Base-by-base conservation (phyloP, 2,329 filamentous ascomycete genomes). In the Fusarium foetens region DNA sequence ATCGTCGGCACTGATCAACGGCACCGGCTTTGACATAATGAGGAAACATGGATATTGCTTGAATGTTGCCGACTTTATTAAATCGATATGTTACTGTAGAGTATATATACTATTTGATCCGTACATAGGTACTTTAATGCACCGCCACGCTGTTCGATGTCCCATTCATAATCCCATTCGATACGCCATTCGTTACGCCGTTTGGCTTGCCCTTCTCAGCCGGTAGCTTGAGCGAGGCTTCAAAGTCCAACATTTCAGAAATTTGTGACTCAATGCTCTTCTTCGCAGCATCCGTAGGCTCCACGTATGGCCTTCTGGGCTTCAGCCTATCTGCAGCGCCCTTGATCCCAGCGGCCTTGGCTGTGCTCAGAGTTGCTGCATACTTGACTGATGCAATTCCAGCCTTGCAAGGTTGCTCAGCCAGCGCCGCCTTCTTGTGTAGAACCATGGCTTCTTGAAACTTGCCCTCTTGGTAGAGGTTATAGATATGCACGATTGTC, bases 331-430 rank as follows among this genome's bases (percentile, higher is more conserved):
- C 84, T 78, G 86, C 85, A 5, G 90, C 89, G 12, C 84, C 86
- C 66, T 88, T 85, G 38, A 93, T 88, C 0, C 89, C 90, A 2
- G 91, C 90, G 39, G 81, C 80, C 68, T 82, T 85, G 5, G 90
- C 91, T 38, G 88, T 89, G 69, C 87, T 89, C 21, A 90, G 80
- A 9, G 88, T 86, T 0, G 89, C 89, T 0, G 90, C 91, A 78
- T 91, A 92, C 81, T 93, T 93, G 19, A 88, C 89, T 9, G 86
- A 84, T 10, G 90, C 89, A 75, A 93, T 91, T 5, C 91, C 91
- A 10, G 86, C 85, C 80, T 93, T 93, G 76, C 87, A 88, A 2
- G 88, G 87, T 64, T 87, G 87, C 78, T 93, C 91, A 0, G 90
- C 90, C 41, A 92, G 80, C 4, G 90, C 89, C 1, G 90, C 88